These are phyloP conservation scores for Saprolegnia diclina DNA, from an alignment of 352 stramenopile genomes.

Conservation along the genomic window DNA sequence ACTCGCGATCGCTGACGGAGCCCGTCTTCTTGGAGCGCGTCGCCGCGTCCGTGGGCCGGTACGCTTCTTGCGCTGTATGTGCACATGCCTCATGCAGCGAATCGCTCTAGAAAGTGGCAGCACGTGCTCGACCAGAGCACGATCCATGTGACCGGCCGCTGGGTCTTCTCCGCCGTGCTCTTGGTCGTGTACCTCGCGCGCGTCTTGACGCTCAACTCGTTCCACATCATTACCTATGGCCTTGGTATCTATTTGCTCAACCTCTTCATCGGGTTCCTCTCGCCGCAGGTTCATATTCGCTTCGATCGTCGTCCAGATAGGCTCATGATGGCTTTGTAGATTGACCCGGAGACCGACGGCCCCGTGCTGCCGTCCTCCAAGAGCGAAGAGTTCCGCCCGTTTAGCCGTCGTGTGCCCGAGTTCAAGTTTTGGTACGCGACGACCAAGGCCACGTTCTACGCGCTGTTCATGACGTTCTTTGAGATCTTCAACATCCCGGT, in stretches of 20 bases:
- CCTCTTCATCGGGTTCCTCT: slow-evolving; percentile 99
- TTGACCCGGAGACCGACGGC: slow-evolving; percentile 84
- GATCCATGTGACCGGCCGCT: slow-evolving; percentile 92
- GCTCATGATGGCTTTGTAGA: slow-evolving; percentile 32
- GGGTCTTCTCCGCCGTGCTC: slow-evolving; percentile 82
- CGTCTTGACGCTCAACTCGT: slow-evolving; percentile 90
- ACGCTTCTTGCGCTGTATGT: background rate
- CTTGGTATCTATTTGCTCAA: slow-evolving; percentile 99
- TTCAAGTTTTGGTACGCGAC: slow-evolving; percentile 98
- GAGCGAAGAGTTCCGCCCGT: slow-evolving; percentile 90
- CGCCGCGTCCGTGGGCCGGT: slow-evolving; percentile 74
- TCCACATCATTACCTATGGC: slow-evolving; percentile 99
- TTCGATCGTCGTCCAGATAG: background rate
- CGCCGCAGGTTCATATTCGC: slow-evolving; percentile 94
- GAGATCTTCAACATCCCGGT: slow-evolving; percentile 96
- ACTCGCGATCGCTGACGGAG: slow-evolving; percentile 63
- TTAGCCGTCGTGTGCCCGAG: slow-evolving; percentile 91
- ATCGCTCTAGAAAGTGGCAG: slow-evolving; percentile 86
- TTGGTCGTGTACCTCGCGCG: slow-evolving; percentile 91
- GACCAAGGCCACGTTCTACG: slow-evolving; percentile 86
- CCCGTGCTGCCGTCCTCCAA: slow-evolving; percentile 86
- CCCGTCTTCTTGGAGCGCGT: slow-evolving; percentile 74
- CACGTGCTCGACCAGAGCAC: slow-evolving; percentile 97
- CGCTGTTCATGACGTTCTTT: slow-evolving; percentile 98
- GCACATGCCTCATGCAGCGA: background rate